A percentile compares a stretch with the other conserved stretches of the same genome.
Evolutionary conservation across 2,329 filamentous ascomycete species (phyloP).

Genomic region (Claviceps africana): DNA sequence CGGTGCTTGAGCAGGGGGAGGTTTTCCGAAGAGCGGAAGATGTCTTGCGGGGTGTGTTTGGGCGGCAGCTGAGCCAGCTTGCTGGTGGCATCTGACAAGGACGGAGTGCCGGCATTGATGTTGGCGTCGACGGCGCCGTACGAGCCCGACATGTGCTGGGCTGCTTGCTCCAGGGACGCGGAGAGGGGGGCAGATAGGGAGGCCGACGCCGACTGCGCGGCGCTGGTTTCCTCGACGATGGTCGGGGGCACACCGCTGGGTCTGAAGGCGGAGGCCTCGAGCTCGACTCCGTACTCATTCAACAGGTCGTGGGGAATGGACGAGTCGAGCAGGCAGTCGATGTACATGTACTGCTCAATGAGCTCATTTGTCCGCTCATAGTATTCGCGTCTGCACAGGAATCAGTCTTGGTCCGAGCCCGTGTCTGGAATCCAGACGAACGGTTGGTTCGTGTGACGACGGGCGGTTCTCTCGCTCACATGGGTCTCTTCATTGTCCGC

Average conservation of each 20-base stretch:
- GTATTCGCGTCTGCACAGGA: conserved; percentile 50
- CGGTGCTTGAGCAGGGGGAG: conserved; percentile 45
- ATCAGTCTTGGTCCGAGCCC: too few species aligned
- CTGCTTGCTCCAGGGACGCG: conserved; percentile 4
- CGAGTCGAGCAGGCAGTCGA: conserved; percentile 79
- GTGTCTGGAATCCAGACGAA: too few species aligned
- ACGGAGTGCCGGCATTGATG: conserved; percentile 16
- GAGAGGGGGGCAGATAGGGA: conserved; percentile 8
- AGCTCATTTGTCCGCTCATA: conserved; percentile 82
- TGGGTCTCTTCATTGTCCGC: conserved; percentile 52
- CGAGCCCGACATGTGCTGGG: conserved; percentile 5
- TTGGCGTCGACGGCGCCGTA: conserved; percentile 18
- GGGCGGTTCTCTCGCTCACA: conserved; percentile 43
- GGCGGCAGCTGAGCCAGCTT: conserved; percentile 30
- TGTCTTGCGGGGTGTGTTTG: conserved; percentile 70
- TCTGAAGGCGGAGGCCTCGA: conserved; percentile 39
- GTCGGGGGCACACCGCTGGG: conserved; percentile 53
- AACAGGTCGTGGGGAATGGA: conserved; percentile 84
- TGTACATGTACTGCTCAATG: conserved; percentile 85
- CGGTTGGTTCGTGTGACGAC: too few species aligned
- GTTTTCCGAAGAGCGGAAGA: conserved; percentile 64
- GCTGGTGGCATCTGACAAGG: conserved; percentile 7
- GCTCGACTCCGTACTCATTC: conserved; percentile 64
- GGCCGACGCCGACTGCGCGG: conserved; percentile 14
- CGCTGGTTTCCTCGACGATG: conserved; percentile 54